Evolutionary conservation across 371 early-diverging fungal genomes (phyloP), one percentile per base, ranked within the genome.

Genomic region (Rhizoclosmatium hyalinum): DNA sequence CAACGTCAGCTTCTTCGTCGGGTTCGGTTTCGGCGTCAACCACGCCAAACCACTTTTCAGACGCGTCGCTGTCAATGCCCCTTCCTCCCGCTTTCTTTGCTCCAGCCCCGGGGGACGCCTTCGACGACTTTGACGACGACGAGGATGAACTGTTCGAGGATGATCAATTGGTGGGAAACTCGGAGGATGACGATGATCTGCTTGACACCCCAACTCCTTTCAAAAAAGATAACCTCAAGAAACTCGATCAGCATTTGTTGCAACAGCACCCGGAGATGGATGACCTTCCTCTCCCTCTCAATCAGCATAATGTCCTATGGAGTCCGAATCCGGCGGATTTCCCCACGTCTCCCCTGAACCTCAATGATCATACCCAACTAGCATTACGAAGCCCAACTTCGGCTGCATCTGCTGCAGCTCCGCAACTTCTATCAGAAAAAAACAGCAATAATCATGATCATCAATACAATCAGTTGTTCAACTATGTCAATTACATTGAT

Each of bases 401-500:
- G 32, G 19, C 64, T 6, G 19, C 4, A n/a, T 8, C 42, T n/a
- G 17, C 21, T 6, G n/a, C 43, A 4, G 41, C 63, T 57, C 8
- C 58, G 6, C 32, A 6, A 60, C n/a, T 10, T 57, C 21, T 2
- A 57, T 17, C 57, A 12, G 41, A n/a, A 5, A 24, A 44, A 19
- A 12, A 24, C 4, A 67, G 47, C 14, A 5, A 67, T 14, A 67
- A 67, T 39, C 67, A 67, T 43, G 85, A 87, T 17, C 87, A 89
- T 69, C 92, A 93, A 65, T 94, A 92, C 77, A 96, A 95, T 75
- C 93, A 94, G 74, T 86, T 96, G 0, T 96, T 95, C 80, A 96
- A 96, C 73, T 91, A 90, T 74, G 95, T 96, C 76, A 92, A 94
- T 68, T 90, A 92, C 74, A 90, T 95, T 58, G 92, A 93, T 69